Percentiles rank a stretch among this genome's conserved stretches.
phyloP scores from a whole-genome alignment of 1,139 yeast genomes.

The Suhomyces taliae region DNA sequence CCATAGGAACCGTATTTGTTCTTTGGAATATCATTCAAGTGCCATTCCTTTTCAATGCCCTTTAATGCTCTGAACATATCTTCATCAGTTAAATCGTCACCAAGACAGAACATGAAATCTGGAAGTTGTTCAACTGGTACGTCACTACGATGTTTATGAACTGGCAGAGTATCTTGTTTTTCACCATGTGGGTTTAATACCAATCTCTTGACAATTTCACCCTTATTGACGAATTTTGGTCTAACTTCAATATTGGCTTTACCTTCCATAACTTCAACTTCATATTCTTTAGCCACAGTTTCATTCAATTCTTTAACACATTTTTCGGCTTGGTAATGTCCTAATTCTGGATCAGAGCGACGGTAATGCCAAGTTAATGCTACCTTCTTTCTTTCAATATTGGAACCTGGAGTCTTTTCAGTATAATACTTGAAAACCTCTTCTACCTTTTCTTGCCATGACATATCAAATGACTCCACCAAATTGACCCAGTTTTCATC shows the following conservation, averaged over 20 bases:
- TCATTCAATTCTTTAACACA: constrained; percentile 64
- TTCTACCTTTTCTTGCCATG: constrained; percentile 85
- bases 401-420: constrained; percentile 87
- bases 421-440: constrained; percentile 74
- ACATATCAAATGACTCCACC: constrained; percentile 82
- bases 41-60: constrained; percentile 55
- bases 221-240: constrained; percentile 92
- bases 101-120: constrained; percentile 84
- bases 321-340: constrained; percentile 78
- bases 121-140: constrained; percentile 55
- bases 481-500: constrained; percentile 74
- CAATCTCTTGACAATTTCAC: constrained; percentile 86
- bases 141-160: constrained; percentile 25
- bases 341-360: constrained; percentile 89
- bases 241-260: constrained; percentile 97
- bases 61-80: constrained; percentile 88
- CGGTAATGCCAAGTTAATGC: constrained; percentile 99
- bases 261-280: constrained; percentile 95
- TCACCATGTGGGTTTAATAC: constrained; percentile 63
- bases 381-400: constrained; percentile 83
- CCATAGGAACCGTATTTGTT: constrained; percentile 58
- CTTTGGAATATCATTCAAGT: constrained; percentile 32
- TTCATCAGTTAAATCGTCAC: constrained; percentile 96
- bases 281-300: constrained; percentile 65
- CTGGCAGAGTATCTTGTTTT: constrained; percentile 37